A percentile compares a stretch with the other conserved stretches of the same genome.
Conservation (phyloP, 1,284 basidiomycete genomes). For the Ustilago shanxiensis region DNA sequence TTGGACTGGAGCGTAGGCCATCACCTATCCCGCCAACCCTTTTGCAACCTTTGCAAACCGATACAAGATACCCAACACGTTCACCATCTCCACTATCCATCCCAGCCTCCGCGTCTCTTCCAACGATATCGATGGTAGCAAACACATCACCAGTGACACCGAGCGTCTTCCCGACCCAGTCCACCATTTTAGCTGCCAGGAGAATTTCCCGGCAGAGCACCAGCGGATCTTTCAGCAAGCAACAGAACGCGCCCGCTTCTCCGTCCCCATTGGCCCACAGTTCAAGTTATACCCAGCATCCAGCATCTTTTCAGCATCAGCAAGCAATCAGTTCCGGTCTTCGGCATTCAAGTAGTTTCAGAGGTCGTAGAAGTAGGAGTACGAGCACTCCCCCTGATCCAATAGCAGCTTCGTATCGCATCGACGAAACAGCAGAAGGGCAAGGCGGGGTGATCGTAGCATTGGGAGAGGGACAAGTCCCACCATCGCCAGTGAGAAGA, state of each 20-base stretch:
- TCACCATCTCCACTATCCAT: conserved; percentile 11
- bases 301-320: conserved; percentile 3
- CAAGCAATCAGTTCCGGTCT: neutral
- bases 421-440: neutral
- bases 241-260: neutral
- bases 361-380: conserved; percentile 2
- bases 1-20: neutral
- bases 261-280: conserved; percentile 9
- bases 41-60: conserved; percentile 13
- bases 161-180: conserved; percentile 10
- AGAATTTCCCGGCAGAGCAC: conserved; percentile 11
- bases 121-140: neutral
- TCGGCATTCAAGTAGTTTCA: neutral
- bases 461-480: neutral
- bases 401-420: too few relatives aligned
- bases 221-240: neutral
- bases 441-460: too few relatives aligned
- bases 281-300: conserved; percentile 15
- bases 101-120: neutral
- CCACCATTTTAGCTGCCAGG: conserved; percentile 14
- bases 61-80: conserved; percentile 23
- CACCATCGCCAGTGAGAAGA: conserved; percentile 5
- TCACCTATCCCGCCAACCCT: conserved; percentile 14
- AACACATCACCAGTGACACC: conserved; percentile 12
- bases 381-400: conserved; percentile 20